phyloP scores from a whole-genome alignment of 441 rosid genomes.

The Brassica hybrid region DNA sequence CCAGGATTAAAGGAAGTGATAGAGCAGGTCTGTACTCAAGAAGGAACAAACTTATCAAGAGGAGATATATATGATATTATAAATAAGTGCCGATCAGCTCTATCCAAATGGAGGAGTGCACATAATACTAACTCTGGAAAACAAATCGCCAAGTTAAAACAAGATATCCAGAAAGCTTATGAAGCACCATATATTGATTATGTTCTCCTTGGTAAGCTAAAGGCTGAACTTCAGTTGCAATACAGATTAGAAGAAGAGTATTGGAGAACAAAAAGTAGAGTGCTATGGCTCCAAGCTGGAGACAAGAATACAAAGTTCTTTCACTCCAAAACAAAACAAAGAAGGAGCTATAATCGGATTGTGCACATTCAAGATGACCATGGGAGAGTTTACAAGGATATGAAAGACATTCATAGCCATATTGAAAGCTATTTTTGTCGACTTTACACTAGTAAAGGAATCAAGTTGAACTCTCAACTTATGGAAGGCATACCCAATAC shows the following conservation, averaged over 20 bases:
- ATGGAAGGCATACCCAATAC: background rate
- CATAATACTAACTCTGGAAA: no score
- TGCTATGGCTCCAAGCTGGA: background rate
- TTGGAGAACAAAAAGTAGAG: background rate
- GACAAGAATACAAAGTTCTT: background rate
- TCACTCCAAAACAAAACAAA: background rate
- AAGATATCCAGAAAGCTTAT: background rate
- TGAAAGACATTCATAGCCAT: background rate
- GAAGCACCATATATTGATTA: background rate
- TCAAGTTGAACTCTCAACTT: background rate
- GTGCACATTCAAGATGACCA: background rate
- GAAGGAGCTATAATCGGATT: background rate
- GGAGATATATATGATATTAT: no score
- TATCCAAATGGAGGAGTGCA: no score
- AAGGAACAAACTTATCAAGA: no score
- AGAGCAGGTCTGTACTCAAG: no score
- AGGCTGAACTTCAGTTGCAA: background rate
- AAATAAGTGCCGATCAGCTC: no score
- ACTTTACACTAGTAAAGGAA: background rate
- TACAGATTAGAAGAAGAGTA: background rate
- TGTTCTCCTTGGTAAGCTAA: background rate
- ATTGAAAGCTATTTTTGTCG: background rate
- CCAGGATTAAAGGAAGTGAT: no score
- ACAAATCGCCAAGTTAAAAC: background rate
- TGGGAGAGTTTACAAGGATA: background rate